Evolutionary conservation across 345 rosid genomes (phyloP).

Genomic region (Passiflora organensis): DNA sequence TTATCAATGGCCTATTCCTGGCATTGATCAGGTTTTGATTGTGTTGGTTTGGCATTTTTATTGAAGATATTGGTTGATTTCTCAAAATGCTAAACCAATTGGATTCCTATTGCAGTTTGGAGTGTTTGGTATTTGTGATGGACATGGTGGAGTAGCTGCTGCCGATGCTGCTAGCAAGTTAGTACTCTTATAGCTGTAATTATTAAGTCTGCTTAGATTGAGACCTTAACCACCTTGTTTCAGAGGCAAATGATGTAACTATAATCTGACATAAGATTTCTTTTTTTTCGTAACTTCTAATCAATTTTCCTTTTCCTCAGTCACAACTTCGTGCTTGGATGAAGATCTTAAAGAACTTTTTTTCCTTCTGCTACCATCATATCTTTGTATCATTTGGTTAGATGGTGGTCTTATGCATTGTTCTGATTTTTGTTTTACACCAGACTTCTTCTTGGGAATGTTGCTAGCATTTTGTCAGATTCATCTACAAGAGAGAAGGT

Average conservation of each 20-base stretch:
- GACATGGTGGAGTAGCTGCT: slow-evolving; percentile 90
- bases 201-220: slow-evolving; percentile 16
- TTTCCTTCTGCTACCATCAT: neutral
- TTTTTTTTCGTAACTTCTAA: neutral
- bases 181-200: slow-evolving; percentile 33
- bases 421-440: slow-evolving; percentile 8
- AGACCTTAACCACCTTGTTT: slow-evolving; percentile 1
- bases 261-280: neutral
- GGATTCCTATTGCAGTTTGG: slow-evolving; percentile 63
- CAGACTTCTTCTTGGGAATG: slow-evolving; percentile 78
- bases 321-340: neutral
- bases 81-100: neutral
- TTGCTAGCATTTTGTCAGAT: slow-evolving; percentile 70
- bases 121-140: slow-evolving; percentile 92
- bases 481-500: slow-evolving; percentile 59
- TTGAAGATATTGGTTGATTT: neutral
- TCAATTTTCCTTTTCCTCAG: neutral
- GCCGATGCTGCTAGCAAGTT: slow-evolving; percentile 90
- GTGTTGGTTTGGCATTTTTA: slow-evolving; percentile 14
- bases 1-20: slow-evolving; percentile 93
- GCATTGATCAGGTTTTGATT: slow-evolving; percentile 59
- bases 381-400: neutral
- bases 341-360: too few relatives aligned
- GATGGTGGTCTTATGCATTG: slow-evolving; percentile 1
- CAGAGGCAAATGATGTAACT: neutral